phyloP scores from a whole-genome alignment of 1,284 basidiomycete species.

The Sanguinoderma infundibulare region DNA sequence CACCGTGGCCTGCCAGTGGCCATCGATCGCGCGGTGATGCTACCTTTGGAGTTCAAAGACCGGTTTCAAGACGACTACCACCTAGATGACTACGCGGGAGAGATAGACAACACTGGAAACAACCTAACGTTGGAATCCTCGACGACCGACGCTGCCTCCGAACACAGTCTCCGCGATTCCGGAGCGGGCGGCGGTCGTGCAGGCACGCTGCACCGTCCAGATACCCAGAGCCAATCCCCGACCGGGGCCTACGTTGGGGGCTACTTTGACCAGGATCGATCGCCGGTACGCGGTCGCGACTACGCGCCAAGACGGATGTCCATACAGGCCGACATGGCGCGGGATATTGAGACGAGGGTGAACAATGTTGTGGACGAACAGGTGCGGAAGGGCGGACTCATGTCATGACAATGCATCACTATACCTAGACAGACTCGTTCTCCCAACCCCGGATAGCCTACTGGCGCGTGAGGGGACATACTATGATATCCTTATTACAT shows the following conservation, averaged over 20 bases:
- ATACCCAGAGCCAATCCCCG: background rate
- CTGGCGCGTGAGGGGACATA: no score
- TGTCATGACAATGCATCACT: slow-evolving; percentile 2
- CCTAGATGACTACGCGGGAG: background rate
- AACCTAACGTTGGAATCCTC: background rate
- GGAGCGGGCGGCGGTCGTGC: background rate
- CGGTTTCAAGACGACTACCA: slow-evolving; percentile 31
- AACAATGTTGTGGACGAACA: slow-evolving; percentile 7
- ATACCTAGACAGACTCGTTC: no score
- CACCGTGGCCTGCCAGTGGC: slow-evolving; percentile 90
- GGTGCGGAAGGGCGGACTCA: slow-evolving; percentile 1
- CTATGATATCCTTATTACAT: no score
- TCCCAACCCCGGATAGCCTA: background rate
- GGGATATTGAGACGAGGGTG: slow-evolving; percentile 3
- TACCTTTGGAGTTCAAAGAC: slow-evolving; percentile 62
- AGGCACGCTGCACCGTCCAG: background rate
- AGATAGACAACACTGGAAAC: background rate
- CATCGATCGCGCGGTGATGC: slow-evolving; percentile 85
- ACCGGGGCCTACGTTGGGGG: background rate
- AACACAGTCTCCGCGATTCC: background rate
- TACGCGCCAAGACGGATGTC: background rate
- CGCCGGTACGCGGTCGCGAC: slow-evolving; percentile 4
- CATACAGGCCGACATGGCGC: slow-evolving; percentile 3
- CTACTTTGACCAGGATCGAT: background rate
- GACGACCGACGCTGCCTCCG: background rate